Base-by-base conservation (phyloP, 164 flowering plant genomes). In the Houttuynia cordata region DNA sequence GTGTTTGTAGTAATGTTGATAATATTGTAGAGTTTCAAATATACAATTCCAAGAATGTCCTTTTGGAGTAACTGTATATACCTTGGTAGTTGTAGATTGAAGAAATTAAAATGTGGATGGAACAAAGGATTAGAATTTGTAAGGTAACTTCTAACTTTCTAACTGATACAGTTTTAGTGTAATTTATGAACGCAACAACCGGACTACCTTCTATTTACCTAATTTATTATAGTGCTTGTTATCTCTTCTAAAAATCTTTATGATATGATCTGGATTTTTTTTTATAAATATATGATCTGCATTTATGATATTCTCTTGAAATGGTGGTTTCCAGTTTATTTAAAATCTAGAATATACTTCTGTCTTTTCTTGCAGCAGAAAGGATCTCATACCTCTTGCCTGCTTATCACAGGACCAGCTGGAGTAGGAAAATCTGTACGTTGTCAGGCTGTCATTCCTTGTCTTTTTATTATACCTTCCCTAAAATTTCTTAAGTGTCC, bases 381-480 rank as follows among this genome's bases (percentile, higher is more conserved):
- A 17, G 40, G 45, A 57, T 57, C 24, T 57, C 59, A 14, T 34
- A 57, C 15, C 39, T 5, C 77, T 63, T 91, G 78, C 67, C 87
- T 93, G 58, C 61, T 93, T 57, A 68, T 93, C 68, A 74, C 83
- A 68, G 98, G 98, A 42, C 97, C 64, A 72, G 78, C 98, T 65
- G 98, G 98, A 62, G 81, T 78, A 66, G 98, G 98, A 67, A 93
- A 89, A 89, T 87, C 97, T 71, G 98, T 89, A 85, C 62, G 95
- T 73, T 57, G 45, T 45, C 47, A 20, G 42, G 30, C 51, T 25
- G 61, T 52, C 56, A 56, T 39, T 18, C 24, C 8, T 64, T 37
- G 13, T 45, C 17, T 40, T 51, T 12, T 47, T 64, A 54, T 12
- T 59, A 39, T 59, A 54, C 59, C 21, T 47, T 17, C 8, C 51